Evolutionary conservation across 2,329 filamentous ascomycete species (phyloP), one percentile per base, ranked within the genome.

Genomic region (Pseudogymnoascus sp.): DNA sequence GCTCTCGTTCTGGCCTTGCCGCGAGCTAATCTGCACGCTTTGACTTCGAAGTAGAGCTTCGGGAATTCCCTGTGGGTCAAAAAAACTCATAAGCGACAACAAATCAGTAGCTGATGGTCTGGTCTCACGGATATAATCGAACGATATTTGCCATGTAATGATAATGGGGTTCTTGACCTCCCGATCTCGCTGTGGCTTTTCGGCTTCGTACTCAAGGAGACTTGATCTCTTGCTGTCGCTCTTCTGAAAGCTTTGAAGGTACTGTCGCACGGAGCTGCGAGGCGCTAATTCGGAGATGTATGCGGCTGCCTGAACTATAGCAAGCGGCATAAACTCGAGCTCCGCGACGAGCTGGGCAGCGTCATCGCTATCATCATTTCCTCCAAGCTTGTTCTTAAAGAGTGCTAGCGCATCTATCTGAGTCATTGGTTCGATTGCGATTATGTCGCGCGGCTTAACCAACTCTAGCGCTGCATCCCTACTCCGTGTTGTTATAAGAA

Each of bases 61-160:
- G 0, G 75, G 75, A 23, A 81, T 79, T 6, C 72, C 75, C 66
- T 79, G 74, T 21, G 70, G 70, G 60, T 81, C 73, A 66, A 78
- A 81, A 64, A 78, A 76, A 70, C 78, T 79, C 75, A 81, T 77
- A 4, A 81, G 71, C 0, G 77, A 78, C 0, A 82, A 66, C 8
- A 81, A 67, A 14, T 78, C 67, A 2, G 78, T 72, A 7, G 79
- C 79, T 4, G 71, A 72, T 5, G 64, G 69, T 36, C 70, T 64
- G n/a, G 67, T 67, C 3, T 67, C 53, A 8, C 70, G 73, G 34
- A 80, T 75, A 38, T 77, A 56, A 21, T 74, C 66, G 61, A 75
- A 74, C 0, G 71, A 73, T 37, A 75, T 70, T 31, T 75, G 73
- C 75, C 72, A 78, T n/a, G 73, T 77, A 5, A 68, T 64, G 2